Evolutionary conservation across 768 basidiomycete species (phyloP), one percentile per base, ranked within the genome.

Genomic region (Trichaptum fuscoviolaceum): DNA sequence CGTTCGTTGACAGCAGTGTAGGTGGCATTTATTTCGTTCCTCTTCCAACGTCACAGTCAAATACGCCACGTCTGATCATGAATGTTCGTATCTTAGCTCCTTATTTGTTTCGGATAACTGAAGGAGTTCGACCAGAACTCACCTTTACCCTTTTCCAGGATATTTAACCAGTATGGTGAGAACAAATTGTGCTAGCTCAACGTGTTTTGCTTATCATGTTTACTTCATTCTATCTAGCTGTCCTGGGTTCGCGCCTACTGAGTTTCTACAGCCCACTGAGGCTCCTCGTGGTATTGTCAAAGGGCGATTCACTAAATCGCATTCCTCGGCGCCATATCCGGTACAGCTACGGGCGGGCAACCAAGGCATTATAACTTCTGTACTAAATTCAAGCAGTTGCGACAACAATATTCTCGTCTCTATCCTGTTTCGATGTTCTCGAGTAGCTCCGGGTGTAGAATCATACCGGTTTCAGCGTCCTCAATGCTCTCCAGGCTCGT

Each of bases 161-260:
- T 88, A 42, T 88, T 89, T 69, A 80, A 78, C 24, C 85, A 87
- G 73, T 89, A 89, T 73, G 81, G 87, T 85, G 63, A 65, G 82
- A 30, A 30, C 76, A 10, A 27, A 63, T 18, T 30, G 15, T 9
- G 30, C 8, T 30, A 30, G 30, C 30, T 30, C 30, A 30, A 8
- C 30, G 30, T 30, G 30, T 3, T 30, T 30, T 30, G 30, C 30
- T 30, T 30, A 30, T 30, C 8, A 30, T 30, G 30, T 30, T n/a
- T n/a, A 30, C 8, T 30, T 30, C 8, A 30, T 30, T 30, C 30
- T 78, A 34, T 35, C 60, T 27, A 88, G 87, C 79, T 57, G 79
- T 77, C 36, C 76, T 88, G 8, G 84, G 83, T 78, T 76, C 76
- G 9, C 78, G 79, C 36, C 80, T 88, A 4, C 80, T 81, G 30